Percentiles rank a stretch among this genome's conserved stretches.
Evolutionary conservation across 768 basidiomycete genomes (phyloP).

Genomic region (Rhizopogon vulgaris): DNA sequence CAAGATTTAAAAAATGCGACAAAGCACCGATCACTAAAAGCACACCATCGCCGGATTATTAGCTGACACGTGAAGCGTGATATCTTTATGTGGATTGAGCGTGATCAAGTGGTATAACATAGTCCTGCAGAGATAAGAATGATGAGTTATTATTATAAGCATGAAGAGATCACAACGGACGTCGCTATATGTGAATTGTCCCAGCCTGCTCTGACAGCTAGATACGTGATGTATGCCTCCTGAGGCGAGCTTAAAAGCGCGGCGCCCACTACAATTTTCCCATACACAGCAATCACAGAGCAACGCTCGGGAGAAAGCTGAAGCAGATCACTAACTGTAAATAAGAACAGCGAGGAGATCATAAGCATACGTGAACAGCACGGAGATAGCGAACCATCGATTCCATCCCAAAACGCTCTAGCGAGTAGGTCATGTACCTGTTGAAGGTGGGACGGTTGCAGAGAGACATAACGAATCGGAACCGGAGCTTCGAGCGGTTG

Average conservation of each 20-base stretch:
- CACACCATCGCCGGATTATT: slow-evolving; percentile 75
- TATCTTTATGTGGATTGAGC: slow-evolving; percentile 68
- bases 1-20: not conserved
- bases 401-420: slow-evolving; percentile 70
- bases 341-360: not conserved
- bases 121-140: slow-evolving; percentile 33
- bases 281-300: slow-evolving; percentile 73
- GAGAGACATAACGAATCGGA: slow-evolving; percentile 59
- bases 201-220: slow-evolving; percentile 76
- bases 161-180: slow-evolving; percentile 29
- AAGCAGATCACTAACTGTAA: slow-evolving; percentile 62
- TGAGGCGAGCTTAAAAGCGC: slow-evolving; percentile 74
- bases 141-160: not conserved
- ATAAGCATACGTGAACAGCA: slow-evolving; percentile 1
- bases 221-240: slow-evolving; percentile 80
- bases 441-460: slow-evolving; percentile 51
- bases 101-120: slow-evolving; percentile 75
- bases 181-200: slow-evolving; percentile 74
- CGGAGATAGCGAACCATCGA: slow-evolving; percentile 47
- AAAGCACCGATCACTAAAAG: slow-evolving; percentile 3
- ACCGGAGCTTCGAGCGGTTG: slow-evolving; percentile 33
- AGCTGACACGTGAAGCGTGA: slow-evolving; percentile 77
- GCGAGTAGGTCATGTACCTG: slow-evolving; percentile 70
- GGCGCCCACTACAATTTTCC: slow-evolving; percentile 63
- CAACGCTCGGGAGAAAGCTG: slow-evolving; percentile 63